These are phyloP conservation scores for Isatis tinctoria DNA, from an alignment of 345 rosid species.

Conservation along the genomic window DNA sequence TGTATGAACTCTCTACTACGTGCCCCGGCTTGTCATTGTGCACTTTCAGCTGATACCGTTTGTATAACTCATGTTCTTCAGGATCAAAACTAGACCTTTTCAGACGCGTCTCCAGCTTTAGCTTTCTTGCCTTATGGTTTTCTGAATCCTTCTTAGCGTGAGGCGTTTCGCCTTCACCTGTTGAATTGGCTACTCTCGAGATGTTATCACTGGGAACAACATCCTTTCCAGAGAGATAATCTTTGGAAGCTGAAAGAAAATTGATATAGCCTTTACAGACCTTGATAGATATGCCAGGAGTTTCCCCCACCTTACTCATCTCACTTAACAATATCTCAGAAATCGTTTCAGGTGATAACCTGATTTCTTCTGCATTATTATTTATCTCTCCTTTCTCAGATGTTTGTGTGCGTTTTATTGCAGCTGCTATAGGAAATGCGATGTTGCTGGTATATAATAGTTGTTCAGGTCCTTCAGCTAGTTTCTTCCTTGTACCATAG, in stretches of 20 bases:
- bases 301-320: conserved; percentile 39
- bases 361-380: conserved; percentile 27
- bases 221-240: conserved; percentile 31
- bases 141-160: conserved; percentile 35
- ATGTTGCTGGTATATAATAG: conserved; percentile 69
- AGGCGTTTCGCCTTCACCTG: conserved; percentile 39
- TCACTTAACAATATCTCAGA: conserved; percentile 57
- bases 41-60: conserved; percentile 76
- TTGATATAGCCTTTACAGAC: conserved; percentile 88
- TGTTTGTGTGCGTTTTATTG: conserved; percentile 37
- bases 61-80: conserved; percentile 79
- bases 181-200: conserved; percentile 41
- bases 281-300: conserved; percentile 41
- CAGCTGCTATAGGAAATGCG: conserved; percentile 78
- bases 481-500: conserved; percentile 52
- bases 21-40: conserved; percentile 63
- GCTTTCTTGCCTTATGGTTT: conserved; percentile 39
- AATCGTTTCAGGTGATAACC: conserved; percentile 40
- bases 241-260: conserved; percentile 42
- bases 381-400: conserved; percentile 31
- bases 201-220: conserved; percentile 29
- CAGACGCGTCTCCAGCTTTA: conserved; percentile 70
- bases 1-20: conserved; percentile 59
- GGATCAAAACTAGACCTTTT: conserved; percentile 85
- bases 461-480: conserved; percentile 60